Evolutionary conservation across 176 grass and related monocot species (phyloP).

Genomic region (Carex kokanica): DNA sequence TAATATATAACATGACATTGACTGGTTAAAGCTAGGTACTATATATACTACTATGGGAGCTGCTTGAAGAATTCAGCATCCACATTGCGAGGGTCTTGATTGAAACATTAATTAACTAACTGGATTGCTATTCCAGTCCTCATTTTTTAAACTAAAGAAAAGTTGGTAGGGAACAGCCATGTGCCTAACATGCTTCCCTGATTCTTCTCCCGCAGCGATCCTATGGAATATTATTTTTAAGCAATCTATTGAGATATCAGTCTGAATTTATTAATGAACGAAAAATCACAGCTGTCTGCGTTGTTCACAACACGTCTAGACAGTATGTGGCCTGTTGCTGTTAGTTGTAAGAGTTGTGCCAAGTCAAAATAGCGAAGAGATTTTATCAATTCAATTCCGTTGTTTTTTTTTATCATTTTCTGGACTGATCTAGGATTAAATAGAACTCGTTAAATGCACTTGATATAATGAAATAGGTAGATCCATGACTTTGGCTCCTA

Average conservation of each 20-base stretch:
- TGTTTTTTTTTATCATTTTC: neutral
- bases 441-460: no score
- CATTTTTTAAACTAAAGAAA: constrained; percentile 2
- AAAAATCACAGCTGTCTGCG: neutral
- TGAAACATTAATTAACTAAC: constrained; percentile 9
- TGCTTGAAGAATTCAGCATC: neutral
- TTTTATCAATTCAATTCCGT: neutral
- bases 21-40: neutral
- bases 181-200: constrained; percentile 24
- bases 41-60: neutral
- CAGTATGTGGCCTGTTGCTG: neutral
- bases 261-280: neutral
- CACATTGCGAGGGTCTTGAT: neutral
- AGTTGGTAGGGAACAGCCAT: constrained; percentile 25
- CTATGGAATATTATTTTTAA: neutral
- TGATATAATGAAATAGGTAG: neutral
- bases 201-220: neutral
- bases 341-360: neutral
- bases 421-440: neutral
- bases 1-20: neutral
- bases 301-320: constrained; percentile 35
- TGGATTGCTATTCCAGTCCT: neutral
- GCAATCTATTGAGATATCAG: constrained; percentile 13
- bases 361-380: neutral
- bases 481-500: neutral